Evolutionary conservation across 2,329 filamentous ascomycete species (phyloP).

Genomic region (Hortaea sp.): DNA sequence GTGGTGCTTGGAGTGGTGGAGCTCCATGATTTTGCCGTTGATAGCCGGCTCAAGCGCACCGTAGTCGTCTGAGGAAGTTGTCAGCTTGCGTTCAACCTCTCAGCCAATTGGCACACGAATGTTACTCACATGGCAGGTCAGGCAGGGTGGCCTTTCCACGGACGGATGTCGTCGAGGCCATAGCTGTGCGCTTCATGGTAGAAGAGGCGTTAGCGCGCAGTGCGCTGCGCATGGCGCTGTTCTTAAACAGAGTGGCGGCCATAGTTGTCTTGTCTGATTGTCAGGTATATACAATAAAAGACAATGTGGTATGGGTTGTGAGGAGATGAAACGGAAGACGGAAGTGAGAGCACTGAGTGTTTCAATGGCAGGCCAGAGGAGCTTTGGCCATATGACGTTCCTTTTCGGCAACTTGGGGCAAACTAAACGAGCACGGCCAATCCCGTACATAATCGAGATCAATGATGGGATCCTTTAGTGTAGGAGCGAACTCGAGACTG

Average conservation of each 20-base stretch:
- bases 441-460: too few species aligned
- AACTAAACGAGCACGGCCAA: too few species aligned
- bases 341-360: too few species aligned
- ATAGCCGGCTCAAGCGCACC: constrained; percentile 78
- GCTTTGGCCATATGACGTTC: too few species aligned
- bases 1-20: constrained; percentile 91
- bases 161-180: constrained; percentile 66
- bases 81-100: neutral
- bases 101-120: neutral
- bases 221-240: constrained; percentile 58
- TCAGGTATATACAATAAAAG: too few species aligned
- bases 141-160: constrained; percentile 88
- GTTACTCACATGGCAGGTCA: constrained; percentile 60
- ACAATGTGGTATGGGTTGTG: too few species aligned
- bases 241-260: constrained; percentile 67
- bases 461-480: too few species aligned
- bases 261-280: constrained; percentile 36
- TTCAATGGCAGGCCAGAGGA: too few species aligned
- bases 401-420: too few species aligned
- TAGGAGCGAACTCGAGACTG: too few species aligned
- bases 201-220: constrained; percentile 57
- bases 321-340: too few species aligned
- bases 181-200: constrained; percentile 48
- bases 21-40: constrained; percentile 89
- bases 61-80: constrained; percentile 73